phyloP scores from a whole-genome alignment of 345 rosid genomes.

The Sonneratia caseolaris region DNA sequence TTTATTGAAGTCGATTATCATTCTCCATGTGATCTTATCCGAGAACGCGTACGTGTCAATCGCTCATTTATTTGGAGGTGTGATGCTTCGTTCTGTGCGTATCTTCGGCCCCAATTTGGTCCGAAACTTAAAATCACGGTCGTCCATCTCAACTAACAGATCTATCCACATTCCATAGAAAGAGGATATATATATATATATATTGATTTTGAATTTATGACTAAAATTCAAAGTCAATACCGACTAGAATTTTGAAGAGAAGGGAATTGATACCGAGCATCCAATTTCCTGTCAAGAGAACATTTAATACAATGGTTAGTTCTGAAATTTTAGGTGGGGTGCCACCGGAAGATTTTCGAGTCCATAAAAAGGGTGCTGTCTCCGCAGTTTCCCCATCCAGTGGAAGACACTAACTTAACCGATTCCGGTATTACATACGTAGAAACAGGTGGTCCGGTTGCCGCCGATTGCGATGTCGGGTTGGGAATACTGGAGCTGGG shows the following conservation, averaged over 20 bases:
- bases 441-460: background rate
- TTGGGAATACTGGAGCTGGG: background rate
- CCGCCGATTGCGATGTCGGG: background rate
- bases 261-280: too few relatives aligned
- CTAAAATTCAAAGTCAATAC: too few relatives aligned
- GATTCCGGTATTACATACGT: background rate
- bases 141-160: background rate
- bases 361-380: constrained; percentile 1
- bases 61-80: background rate
- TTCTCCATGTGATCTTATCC: background rate
- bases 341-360: background rate
- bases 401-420: constrained; percentile 3
- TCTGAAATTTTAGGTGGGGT: constrained; percentile 1
- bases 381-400: background rate
- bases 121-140: background rate
- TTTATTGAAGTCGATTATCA: too few relatives aligned
- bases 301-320: background rate
- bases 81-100: background rate
- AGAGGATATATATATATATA: too few relatives aligned
- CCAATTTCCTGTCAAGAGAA: background rate
- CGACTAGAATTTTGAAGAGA: too few relatives aligned
- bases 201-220: too few relatives aligned
- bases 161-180: background rate
- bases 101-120: background rate
- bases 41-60: background rate